Evolutionary conservation across 805 yeast species (phyloP), one percentile per base, ranked within the genome.

Genomic region (Kodamaea sagamina): DNA sequence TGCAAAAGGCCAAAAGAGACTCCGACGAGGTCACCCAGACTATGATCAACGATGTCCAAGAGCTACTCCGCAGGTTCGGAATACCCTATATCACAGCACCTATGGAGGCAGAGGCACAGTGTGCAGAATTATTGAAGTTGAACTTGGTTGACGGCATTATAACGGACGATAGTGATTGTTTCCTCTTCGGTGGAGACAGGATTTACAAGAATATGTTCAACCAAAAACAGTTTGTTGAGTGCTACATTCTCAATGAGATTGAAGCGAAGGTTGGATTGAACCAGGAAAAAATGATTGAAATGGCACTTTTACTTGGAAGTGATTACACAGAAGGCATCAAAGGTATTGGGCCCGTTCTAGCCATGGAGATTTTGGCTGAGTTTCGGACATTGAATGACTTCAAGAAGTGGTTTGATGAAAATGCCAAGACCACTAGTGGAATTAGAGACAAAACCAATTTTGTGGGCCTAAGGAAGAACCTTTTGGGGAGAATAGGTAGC

Each of bases 21-120:
- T 79, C 97, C 0, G 98, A 93, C 57, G 95, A 86, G 53, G 97
- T 92, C 0, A 86, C 96, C 0, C 77, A 78, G 5, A 78, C 78
- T 1, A 93, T 93, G 97, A 77, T 92, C 17, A 72, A 74, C 28
- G 98, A 93, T 58, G 93, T 95, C 13, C 97, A 93, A 63, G 96
- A 89, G 49, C 69, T 93, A 32, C 68, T 93, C 6, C 77, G 85
- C 21, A 65, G 92, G 42, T 93, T 93, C 71, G 99, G 99, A 1
- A 86, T 93, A 4, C 99, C 99, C 0, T 93, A 80, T 52, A 77
- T 93, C 7, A 87, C 96, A 0, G 97, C 99, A 0, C 99, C 99
- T 1, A 89, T 89, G 90, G 99, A 93, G 64, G 99, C 99, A 1
- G 99, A 93, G 66, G 98, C 99, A 0, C 99, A 93, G 57, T 93